Percentiles rank a stretch among this genome's conserved stretches.
These are phyloP conservation scores for Phlyctochytrium bullatum DNA, from an alignment of 192 early-diverging fungal genomes.

Conservation along the genomic window DNA sequence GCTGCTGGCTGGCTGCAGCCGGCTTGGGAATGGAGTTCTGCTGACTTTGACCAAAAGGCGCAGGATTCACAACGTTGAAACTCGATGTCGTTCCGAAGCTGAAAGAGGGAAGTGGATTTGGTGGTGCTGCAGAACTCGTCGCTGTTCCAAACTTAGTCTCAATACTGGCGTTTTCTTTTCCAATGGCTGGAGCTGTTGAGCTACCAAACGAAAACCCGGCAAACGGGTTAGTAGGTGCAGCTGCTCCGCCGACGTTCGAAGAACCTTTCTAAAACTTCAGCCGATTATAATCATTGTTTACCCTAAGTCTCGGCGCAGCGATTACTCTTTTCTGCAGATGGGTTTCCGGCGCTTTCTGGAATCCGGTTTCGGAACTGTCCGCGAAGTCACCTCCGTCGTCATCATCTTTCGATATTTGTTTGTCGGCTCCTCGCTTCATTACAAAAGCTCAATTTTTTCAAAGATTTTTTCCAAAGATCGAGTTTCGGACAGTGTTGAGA, in stretches of 20 bases:
- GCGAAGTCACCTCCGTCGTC: background rate
- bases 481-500: no score
- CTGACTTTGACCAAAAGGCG: background rate
- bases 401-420: background rate
- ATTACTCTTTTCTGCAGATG: background rate
- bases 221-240: background rate
- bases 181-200: background rate
- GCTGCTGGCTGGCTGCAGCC: background rate
- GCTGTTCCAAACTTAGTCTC: background rate
- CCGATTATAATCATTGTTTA: background rate
- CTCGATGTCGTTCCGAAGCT: background rate
- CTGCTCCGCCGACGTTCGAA: background rate
- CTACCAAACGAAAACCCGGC: background rate
- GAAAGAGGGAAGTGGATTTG: background rate
- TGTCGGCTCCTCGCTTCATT: background rate
- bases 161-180: background rate
- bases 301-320: background rate
- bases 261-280: background rate
- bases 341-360: background rate
- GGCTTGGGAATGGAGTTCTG: background rate
- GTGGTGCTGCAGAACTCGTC: background rate
- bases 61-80: background rate
- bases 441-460: no score
- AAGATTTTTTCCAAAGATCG: no score
- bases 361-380: background rate